phyloP scores from a whole-genome alignment of 2,329 filamentous ascomycete genomes.

The Alternaria tenuissima region DNA sequence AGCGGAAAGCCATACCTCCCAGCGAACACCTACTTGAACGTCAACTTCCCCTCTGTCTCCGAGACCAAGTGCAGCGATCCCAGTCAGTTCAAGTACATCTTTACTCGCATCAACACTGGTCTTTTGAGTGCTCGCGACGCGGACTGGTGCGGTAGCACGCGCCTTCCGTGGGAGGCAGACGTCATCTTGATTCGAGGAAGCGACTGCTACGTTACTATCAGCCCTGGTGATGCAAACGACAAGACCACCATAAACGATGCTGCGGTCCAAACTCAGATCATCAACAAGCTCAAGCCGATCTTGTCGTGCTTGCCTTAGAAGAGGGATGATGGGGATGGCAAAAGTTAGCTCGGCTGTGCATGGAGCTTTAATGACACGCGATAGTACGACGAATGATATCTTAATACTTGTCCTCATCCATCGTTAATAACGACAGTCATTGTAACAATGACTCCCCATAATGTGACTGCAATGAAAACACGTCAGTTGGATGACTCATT shows the following conservation, averaged over 20 bases:
- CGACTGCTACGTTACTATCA: conserved; percentile 68
- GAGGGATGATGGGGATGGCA: not conserved
- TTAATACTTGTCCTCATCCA: not conserved
- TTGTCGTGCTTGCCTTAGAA: conserved; percentile 28
- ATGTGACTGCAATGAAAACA: not conserved
- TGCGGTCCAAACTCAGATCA: conserved; percentile 33
- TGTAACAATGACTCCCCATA: not conserved
- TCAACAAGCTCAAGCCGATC: conserved; percentile 38
- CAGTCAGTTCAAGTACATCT: conserved; percentile 68
- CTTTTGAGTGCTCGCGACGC: conserved; percentile 59
- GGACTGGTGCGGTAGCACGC: conserved; percentile 61
- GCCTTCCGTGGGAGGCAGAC: conserved; percentile 67
- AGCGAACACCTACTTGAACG: conserved; percentile 68
- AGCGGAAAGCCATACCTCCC: conserved; percentile 71
- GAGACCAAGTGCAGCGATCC: conserved; percentile 60
- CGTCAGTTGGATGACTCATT: not conserved
- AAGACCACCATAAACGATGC: conserved; percentile 67
- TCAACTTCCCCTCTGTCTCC: conserved; percentile 69
- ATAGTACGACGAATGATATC: not conserved
- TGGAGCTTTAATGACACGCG: not conserved
- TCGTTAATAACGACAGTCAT: not conserved
- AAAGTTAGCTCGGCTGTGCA: not conserved
- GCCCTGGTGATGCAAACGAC: conserved; percentile 66
- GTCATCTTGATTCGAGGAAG: conserved; percentile 59
- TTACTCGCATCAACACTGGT: conserved; percentile 66